Evolutionary conservation across 1,284 basidiomycete genomes (phyloP), one percentile per base, ranked within the genome.

Genomic region (Leccinum angustisporum): DNA sequence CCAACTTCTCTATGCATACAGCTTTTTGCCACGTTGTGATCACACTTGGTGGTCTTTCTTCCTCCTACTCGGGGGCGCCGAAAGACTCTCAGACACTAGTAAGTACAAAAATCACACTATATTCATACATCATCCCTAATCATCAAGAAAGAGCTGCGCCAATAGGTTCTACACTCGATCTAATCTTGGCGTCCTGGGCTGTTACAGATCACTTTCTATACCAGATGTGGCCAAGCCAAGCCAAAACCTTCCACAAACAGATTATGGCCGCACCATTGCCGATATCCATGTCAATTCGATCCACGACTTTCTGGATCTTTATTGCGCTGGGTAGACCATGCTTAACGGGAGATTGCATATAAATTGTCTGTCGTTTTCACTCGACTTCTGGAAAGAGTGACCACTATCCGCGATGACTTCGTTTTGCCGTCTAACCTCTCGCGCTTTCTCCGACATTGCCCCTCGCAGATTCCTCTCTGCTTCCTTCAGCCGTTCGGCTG

Each of bases 261-360:
- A 43, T 54, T 68, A 72, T 58, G 36, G 46, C 69, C 69, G 66
- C 59, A 60, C 43, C 68, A 73, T 63, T 65, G 18, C 71, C 68
- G 71, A 61, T 25, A 54, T 40, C 36, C 46, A 48, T 36, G 53
- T 31, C 40, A 46, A 60, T 59, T 51, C 48, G 38, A 51, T 30
- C 60, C 27, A 10, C 25, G 6, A 46, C 25, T 56, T 62, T 61
- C 48, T 59, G 36, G 27, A 58, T 48, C n/a, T n/a, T 31, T 21
- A 11, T 14, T 27, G 13, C 52, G 18, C 18, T 56, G 25, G 30
- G 50, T 53, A 25, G 51, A 43, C n/a, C 38, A 51, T 38, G 38
- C 31, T 51, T 34, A 16, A 14, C 46, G 56, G 36, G 25, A 27
- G 18, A 27, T 43, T 27, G 43, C 21, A 46, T 67, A 73, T 74